Evolutionary conservation across 2,329 filamentous ascomycete genomes (phyloP).

Genomic region (Aschersonia sp.): DNA sequence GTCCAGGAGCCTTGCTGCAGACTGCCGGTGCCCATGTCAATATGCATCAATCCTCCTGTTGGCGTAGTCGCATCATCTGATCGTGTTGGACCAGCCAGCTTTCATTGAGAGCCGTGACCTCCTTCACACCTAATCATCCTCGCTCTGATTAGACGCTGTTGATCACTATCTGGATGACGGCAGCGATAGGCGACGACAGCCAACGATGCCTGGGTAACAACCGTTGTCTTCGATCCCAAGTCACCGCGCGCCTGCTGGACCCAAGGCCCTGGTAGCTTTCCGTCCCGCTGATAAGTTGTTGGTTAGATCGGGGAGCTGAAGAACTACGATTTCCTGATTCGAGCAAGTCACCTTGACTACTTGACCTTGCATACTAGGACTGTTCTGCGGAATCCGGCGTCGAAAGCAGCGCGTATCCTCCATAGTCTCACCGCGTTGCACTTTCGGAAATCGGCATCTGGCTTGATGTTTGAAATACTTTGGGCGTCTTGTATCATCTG

Average conservation of each 20-base stretch:
- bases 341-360: not conserved
- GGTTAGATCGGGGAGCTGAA: not conserved
- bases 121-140: not conserved
- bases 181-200: not conserved
- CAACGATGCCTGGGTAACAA: not conserved
- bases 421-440: too few species aligned
- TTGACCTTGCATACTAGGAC: too few species aligned
- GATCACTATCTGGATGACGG: not conserved
- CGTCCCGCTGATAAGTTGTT: not conserved
- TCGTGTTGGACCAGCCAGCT: not conserved
- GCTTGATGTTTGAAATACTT: too few species aligned
- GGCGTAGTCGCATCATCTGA: not conserved
- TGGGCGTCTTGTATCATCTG: too few species aligned
- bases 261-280: not conserved
- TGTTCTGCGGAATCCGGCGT: too few species aligned
- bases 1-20: not conserved
- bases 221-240: not conserved
- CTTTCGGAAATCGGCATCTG: too few species aligned
- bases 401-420: too few species aligned
- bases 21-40: not conserved
- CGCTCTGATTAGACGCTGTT: not conserved
- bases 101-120: not conserved
- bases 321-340: not conserved
- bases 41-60: not conserved
- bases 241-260: not conserved